Evolutionary conservation across 1,284 basidiomycete species (phyloP).

Genomic region (Cutaneotrichosporon cutaneum): DNA sequence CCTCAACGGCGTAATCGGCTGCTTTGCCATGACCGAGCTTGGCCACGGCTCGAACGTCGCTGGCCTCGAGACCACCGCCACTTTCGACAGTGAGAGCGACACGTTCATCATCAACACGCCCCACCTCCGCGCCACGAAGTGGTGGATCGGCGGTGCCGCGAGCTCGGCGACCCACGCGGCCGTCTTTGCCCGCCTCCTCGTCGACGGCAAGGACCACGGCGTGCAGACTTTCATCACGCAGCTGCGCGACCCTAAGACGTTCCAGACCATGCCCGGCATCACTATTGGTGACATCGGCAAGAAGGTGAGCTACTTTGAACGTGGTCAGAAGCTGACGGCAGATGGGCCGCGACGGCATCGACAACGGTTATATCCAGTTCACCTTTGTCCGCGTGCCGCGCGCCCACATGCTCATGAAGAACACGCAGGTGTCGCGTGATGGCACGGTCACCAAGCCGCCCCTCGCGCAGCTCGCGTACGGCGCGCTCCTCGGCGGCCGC

Average conservation of each 20-base stretch:
- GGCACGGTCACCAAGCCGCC: slow-evolving; percentile 54
- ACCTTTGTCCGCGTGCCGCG: slow-evolving; percentile 68
- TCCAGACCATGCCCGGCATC: slow-evolving; percentile 56
- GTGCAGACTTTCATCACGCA: slow-evolving; percentile 62
- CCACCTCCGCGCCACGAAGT: slow-evolving; percentile 57
- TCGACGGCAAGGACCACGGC: slow-evolving; percentile 59
- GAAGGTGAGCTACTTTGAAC: slow-evolving; percentile 38
- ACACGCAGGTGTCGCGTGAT: slow-evolving; percentile 58
- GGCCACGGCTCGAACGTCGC: slow-evolving; percentile 60
- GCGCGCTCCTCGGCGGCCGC: slow-evolving; percentile 59
- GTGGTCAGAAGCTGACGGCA: background rate
- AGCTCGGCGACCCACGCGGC: slow-evolving; percentile 60
- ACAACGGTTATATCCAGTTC: slow-evolving; percentile 78
- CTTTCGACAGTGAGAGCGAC: slow-evolving; percentile 58
- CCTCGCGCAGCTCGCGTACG: slow-evolving; percentile 61
- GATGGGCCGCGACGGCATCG: slow-evolving; percentile 66
- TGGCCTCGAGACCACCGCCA: slow-evolving; percentile 61
- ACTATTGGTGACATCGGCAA: slow-evolving; percentile 62
- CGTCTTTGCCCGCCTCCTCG: slow-evolving; percentile 60
- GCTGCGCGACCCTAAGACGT: slow-evolving; percentile 58
- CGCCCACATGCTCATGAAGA: slow-evolving; percentile 62
- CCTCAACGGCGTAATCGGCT: slow-evolving; percentile 59
- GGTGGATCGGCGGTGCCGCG: slow-evolving; percentile 62
- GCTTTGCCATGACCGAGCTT: slow-evolving; percentile 59
- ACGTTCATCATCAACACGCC: slow-evolving; percentile 62